Percentiles rank a stretch among this genome's conserved stretches.
Conservation (phyloP, 208 protist genomes). For the Porcisia hertigi region DNA sequence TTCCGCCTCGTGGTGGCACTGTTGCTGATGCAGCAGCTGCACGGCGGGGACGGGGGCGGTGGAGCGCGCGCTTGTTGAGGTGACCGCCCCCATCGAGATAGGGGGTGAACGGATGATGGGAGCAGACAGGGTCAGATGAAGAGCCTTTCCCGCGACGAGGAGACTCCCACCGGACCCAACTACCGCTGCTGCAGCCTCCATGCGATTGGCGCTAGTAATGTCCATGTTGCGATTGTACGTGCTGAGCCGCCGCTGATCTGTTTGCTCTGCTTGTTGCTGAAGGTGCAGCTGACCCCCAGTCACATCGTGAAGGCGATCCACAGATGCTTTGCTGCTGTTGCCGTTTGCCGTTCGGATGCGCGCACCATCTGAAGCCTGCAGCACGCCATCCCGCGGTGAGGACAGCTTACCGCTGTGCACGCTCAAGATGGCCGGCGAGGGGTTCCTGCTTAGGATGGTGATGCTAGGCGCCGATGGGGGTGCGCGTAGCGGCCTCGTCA, state of each 20-base stretch:
- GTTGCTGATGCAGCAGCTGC: background rate
- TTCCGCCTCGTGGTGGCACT: background rate
- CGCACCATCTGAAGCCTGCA: background rate
- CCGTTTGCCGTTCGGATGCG: background rate
- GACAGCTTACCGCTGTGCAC: background rate
- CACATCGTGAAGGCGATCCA: background rate
- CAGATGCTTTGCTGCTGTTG: background rate
- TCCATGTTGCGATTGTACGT: background rate
- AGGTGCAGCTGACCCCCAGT: background rate
- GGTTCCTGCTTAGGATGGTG: background rate
- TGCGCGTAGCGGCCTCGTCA: background rate
- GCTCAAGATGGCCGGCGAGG: background rate
- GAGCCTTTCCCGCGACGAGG: background rate
- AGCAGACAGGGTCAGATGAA: background rate
- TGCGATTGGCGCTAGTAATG: background rate
- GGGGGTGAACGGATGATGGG: background rate
- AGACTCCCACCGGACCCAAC: background rate
- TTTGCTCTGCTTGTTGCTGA: background rate
- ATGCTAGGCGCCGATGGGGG: background rate
- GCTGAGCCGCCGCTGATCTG: background rate
- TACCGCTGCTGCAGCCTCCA: background rate
- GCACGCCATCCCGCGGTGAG: background rate
- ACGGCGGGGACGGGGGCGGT: background rate
- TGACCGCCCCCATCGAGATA: background rate
- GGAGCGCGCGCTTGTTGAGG: background rate